Percentiles rank a stretch among this genome's conserved stretches.
Conservation (phyloP, 176 grass and related monocot species). For the Oryza officinalis region DNA sequence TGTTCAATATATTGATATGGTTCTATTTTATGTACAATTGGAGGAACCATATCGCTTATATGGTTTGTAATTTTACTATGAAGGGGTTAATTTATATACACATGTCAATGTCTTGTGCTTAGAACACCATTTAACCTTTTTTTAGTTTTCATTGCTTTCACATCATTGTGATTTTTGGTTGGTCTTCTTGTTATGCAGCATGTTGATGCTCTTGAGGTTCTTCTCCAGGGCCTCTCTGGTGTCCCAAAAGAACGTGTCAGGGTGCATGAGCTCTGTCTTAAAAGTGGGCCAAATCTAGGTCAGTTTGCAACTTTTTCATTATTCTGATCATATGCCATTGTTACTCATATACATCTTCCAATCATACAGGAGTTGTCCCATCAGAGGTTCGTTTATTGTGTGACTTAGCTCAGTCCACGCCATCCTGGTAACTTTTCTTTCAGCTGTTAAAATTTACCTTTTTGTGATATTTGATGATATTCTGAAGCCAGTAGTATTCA, state of each 20-base stretch:
- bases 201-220: constrained; percentile 89
- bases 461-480: constrained; percentile 4
- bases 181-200: constrained; percentile 54
- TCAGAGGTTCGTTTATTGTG: constrained; percentile 79
- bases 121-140: neutral
- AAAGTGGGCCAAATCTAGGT: constrained; percentile 88
- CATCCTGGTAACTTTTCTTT: constrained; percentile 63
- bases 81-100: constrained; percentile 11
- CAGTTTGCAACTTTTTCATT: constrained; percentile 4
- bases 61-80: constrained; percentile 16
- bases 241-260: constrained; percentile 78
- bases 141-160: constrained; percentile 10
- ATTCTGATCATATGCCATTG: constrained; percentile 18
- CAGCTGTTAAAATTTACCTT: neutral
- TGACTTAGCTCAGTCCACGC: constrained; percentile 77
- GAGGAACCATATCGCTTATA: neutral
- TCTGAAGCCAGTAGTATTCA: neutral
- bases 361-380: constrained; percentile 54
- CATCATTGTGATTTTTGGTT: neutral
- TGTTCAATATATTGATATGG: constrained; percentile 21
- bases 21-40: constrained; percentile 7
- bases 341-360: constrained; percentile 24
- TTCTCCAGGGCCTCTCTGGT: constrained; percentile 84
- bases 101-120: neutral
- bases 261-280: constrained; percentile 85